A percentile compares a stretch with the other conserved stretches of the same genome.
Conservation (phyloP, 306 rosid species). For the Pterocarpus macrocarpus region DNA sequence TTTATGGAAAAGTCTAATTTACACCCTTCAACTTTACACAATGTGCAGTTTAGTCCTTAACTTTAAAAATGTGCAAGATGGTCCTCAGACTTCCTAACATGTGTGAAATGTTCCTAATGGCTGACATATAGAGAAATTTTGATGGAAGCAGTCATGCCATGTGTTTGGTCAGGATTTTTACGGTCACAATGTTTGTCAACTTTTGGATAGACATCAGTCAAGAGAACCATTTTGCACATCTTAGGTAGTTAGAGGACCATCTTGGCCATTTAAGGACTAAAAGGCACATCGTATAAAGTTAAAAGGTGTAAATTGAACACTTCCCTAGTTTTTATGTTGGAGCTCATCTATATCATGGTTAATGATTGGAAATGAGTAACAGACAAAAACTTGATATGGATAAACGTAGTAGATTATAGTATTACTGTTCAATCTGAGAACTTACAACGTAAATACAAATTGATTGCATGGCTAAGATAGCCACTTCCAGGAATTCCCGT, state of each 20-base stretch:
- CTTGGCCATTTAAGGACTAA: constrained; percentile 19
- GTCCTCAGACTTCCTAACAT: background rate
- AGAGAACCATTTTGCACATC: constrained; percentile 17
- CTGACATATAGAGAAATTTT: background rate
- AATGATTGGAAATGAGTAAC: constrained; percentile 11
- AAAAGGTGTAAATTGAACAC: background rate
- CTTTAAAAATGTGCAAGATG: background rate
- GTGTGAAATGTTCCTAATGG: background rate
- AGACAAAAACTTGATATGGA: constrained; percentile 41
- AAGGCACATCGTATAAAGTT: background rate
- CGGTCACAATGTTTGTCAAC: background rate
- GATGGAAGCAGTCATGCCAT: background rate
- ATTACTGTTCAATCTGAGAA: constrained; percentile 28
- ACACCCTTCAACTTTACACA: constrained; percentile 21
- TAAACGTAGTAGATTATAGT: constrained; percentile 2
- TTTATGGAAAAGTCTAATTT: background rate
- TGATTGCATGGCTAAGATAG: constrained; percentile 97
- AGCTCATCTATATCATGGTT: background rate
- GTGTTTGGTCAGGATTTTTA: background rate
- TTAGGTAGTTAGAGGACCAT: constrained; percentile 7
- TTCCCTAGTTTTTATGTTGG: constrained; percentile 3
- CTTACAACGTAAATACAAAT: constrained; percentile 95
- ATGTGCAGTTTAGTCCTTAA: background rate
- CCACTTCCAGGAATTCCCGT: constrained; percentile 97
- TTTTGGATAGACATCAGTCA: background rate